Evolutionary conservation across 805 yeast species (phyloP).

Genomic region (Monosporozyma unispora): DNA sequence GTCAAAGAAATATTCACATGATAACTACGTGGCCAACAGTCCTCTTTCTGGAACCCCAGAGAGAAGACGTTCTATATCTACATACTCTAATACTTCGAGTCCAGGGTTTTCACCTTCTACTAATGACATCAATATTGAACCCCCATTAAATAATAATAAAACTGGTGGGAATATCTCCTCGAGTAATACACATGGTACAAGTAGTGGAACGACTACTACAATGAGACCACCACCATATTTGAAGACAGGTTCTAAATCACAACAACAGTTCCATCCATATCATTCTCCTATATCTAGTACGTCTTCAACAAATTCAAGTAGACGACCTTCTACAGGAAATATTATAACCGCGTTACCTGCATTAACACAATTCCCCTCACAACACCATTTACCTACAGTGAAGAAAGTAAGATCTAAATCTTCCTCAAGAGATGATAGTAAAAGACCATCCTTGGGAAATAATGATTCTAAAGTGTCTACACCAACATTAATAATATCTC

Average conservation of each 20-base stretch:
- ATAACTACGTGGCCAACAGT: neutral
- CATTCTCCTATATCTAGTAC: constrained; percentile 37
- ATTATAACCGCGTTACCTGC: neutral
- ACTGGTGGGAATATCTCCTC: neutral
- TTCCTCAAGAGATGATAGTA: neutral
- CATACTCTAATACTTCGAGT: neutral
- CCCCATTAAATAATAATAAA: neutral
- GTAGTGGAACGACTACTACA: neutral
- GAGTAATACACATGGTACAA: neutral
- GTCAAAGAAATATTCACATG: neutral
- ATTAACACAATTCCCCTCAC: neutral
- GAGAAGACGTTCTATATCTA: neutral
- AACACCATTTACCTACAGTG: neutral
- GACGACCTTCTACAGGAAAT: constrained; percentile 8
- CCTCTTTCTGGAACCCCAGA: neutral
- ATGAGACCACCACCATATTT: neutral
- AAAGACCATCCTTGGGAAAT: neutral
- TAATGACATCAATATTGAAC: neutral
- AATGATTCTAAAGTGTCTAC: constrained; percentile 5
- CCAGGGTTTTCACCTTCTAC: neutral
- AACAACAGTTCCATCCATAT: neutral
- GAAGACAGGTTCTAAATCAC: neutral
- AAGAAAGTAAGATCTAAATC: neutral
- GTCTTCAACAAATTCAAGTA: constrained; percentile 5
- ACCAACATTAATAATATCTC: constrained; percentile 14